phyloP scores from a whole-genome alignment of 2,329 filamentous ascomycete genomes.

The Diaporthe capsici region DNA sequence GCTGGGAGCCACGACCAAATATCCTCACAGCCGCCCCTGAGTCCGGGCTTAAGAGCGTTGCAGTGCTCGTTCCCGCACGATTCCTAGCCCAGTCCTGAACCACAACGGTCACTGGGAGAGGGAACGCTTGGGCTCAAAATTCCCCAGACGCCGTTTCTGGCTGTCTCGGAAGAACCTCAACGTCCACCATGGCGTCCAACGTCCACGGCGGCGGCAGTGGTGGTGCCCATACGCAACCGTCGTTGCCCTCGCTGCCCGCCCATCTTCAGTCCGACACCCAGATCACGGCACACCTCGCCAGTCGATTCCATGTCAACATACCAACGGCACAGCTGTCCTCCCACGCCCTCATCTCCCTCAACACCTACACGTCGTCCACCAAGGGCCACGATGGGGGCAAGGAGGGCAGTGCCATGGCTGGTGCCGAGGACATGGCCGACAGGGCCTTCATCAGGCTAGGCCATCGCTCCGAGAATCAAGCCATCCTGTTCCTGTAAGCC shows the following conservation, averaged over 20 bases:
- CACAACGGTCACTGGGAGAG: constrained; percentile 22
- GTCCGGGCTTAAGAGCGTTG: constrained; percentile 17
- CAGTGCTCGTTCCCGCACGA: neutral
- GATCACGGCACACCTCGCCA: constrained; percentile 85
- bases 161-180: constrained; percentile 44
- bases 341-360: constrained; percentile 90
- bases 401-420: constrained; percentile 91
- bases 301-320: constrained; percentile 90
- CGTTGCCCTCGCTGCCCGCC: constrained; percentile 87
- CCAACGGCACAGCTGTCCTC: constrained; percentile 92
- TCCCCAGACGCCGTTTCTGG: constrained; percentile 46
- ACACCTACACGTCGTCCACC: constrained; percentile 92
- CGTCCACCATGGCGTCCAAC: constrained; percentile 72
- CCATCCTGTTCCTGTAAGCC: constrained; percentile 90
- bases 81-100: neutral
- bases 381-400: constrained; percentile 92
- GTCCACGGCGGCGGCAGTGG: constrained; percentile 66
- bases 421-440: constrained; percentile 91
- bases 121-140: constrained; percentile 9
- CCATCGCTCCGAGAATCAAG: constrained; percentile 92
- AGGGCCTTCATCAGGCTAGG: constrained; percentile 89
- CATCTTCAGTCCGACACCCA: constrained; percentile 78
- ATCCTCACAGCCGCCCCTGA: neutral
- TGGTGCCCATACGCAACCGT: constrained; percentile 84
- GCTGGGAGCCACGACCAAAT: neutral